phyloP scores from a whole-genome alignment of 1,284 basidiomycete species.

The Exobasidium cylindrosporum region DNA sequence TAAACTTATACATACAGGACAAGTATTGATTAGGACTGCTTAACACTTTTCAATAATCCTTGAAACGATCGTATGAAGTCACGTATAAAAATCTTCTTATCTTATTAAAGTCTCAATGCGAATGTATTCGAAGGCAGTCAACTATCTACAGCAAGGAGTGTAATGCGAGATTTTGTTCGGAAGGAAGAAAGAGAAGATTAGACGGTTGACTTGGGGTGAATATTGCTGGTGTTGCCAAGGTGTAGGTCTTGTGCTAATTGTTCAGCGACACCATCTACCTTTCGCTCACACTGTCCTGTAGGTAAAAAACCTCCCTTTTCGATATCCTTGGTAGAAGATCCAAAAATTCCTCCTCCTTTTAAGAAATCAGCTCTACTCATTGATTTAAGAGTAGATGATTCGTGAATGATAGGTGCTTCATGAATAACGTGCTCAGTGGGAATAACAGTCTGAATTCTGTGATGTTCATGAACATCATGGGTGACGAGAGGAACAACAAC shows the following conservation, averaged over 20 bases:
- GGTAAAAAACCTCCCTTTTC: constrained; percentile 41
- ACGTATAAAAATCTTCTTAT: too few species aligned
- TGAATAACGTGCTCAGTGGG: constrained; percentile 46
- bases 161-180: too few species aligned
- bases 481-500: constrained; percentile 54
- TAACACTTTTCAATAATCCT: too few species aligned
- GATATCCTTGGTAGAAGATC: constrained; percentile 25
- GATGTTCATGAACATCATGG: constrained; percentile 54
- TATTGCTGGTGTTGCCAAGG: too few species aligned
- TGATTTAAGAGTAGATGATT: constrained; percentile 47
- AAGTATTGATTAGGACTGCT: too few species aligned
- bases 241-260: constrained; percentile 33
- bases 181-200: too few species aligned
- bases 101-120: too few species aligned
- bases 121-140: too few species aligned
- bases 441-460: constrained; percentile 50
- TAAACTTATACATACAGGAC: too few species aligned
- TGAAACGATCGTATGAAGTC: too few species aligned
- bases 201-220: too few species aligned
- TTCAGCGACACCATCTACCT: constrained; percentile 42
- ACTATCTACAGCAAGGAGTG: too few species aligned
- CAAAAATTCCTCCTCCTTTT: constrained; percentile 40
- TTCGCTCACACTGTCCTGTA: constrained; percentile 39
- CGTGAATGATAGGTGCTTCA: constrained; percentile 54
- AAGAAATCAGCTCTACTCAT: constrained; percentile 48